Evolutionary conservation across 768 basidiomycete species (phyloP), one percentile per base, ranked within the genome.

Genomic region (Boletus eberwhitei): DNA sequence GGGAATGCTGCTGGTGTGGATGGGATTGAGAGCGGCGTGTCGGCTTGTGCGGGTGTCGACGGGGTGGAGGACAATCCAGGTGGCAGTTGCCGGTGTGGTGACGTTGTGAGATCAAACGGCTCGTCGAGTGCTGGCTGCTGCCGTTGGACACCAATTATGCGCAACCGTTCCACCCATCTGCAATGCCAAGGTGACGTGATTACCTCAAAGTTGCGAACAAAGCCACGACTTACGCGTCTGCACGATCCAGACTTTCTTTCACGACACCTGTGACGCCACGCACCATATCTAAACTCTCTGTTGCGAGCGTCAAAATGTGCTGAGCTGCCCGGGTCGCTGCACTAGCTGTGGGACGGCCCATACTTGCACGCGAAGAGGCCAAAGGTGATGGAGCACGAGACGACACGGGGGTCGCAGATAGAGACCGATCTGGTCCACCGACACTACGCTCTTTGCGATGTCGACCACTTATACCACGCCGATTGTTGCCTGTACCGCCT

Each of bases 221-320:
- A n/a, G 26, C 3, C 38, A 58, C 14, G 8, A 81, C 86, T 41
- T 69, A 92, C 83, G 87, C 81, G 67, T 95, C 93, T 31, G 93
- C 93, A 51, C 87, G 77, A 67, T 94, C 92, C 69, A 95, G 74
- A 58, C 86, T 90, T 57, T 94, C 93, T 63, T 85, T 87, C 56
- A 95, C 88, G 22, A 95, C 90, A 5, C 82, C 79, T n/a, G 90
- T 90, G 29, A 94, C 90, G 29, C 89, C 84, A 29, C 86, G 78
- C 78, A 96, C 85, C 91, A 94, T 95, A 65, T 96, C 93, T 70
- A 96, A 65, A 65, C 92, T 93, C 75, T 96, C 94, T 14, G 88
- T 88, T 13, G 93, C 92, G 9, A 96, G 82, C 8, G 86, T 84
- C 60, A 96, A 68, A 19, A 96, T 86, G 48, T 88, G 76, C 67